A percentile compares a stretch with the other conserved stretches of the same genome.
Evolutionary conservation across 2,329 filamentous ascomycete genomes (phyloP).

Genomic region (Ophidiomyces ophidiicola): DNA sequence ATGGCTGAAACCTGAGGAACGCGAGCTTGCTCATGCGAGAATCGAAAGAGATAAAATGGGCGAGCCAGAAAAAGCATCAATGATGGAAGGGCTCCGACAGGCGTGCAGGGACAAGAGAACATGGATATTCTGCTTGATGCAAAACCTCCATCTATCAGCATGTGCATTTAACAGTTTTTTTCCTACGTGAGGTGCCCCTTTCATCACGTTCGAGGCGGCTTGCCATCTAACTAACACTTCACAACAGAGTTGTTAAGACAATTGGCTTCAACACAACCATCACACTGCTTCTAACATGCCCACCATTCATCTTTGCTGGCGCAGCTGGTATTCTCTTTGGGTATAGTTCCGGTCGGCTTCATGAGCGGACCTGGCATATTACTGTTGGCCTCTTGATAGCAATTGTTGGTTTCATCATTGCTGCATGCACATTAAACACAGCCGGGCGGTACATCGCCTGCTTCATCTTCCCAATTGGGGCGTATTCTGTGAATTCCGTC

Average conservation of each 20-base stretch:
- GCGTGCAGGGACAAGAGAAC: slow-evolving; percentile 41
- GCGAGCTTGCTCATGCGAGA: slow-evolving; percentile 37
- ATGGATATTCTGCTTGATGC: slow-evolving; percentile 45
- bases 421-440: slow-evolving; percentile 21
- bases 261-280: slow-evolving; percentile 38
- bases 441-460: slow-evolving; percentile 24
- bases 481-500: slow-evolving; percentile 29
- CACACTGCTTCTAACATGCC: slow-evolving; percentile 40
- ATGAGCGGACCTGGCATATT: slow-evolving; percentile 25
- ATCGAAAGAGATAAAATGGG: slow-evolving; percentile 43
- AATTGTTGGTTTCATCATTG: slow-evolving; percentile 24
- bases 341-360: slow-evolving; percentile 39
- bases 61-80: slow-evolving; percentile 35
- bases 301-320: slow-evolving; percentile 42
- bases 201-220: slow-evolving; percentile 14
- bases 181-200: slow-evolving; percentile 24
- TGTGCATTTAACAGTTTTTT: slow-evolving; percentile 39
- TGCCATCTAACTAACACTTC: slow-evolving; percentile 35
- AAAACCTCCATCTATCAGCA: slow-evolving; percentile 44
- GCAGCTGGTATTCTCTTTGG: slow-evolving; percentile 37
- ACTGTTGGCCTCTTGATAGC: slow-evolving; percentile 19
- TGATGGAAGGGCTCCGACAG: slow-evolving; percentile 39
- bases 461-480: slow-evolving; percentile 25
- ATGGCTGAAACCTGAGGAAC: slow-evolving; percentile 17
- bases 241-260: slow-evolving; percentile 38